Base-by-base conservation (phyloP, 179 eudicot species). In the Spergularia azorica region DNA sequence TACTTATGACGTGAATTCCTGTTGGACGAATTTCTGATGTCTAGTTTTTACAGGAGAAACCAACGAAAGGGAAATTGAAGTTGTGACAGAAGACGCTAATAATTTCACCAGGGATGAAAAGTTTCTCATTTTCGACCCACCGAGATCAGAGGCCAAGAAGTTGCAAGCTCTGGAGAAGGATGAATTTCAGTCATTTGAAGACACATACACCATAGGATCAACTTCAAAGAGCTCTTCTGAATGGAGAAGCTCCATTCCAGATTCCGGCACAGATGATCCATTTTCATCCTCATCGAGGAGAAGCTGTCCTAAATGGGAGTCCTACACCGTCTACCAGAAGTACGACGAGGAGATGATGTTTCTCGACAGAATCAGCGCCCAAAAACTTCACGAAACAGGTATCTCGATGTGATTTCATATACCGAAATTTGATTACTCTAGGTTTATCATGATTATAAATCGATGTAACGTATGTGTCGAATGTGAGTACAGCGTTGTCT, bases 351-450 rank as follows among this genome's bases (percentile, higher is more conserved):
- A 95, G 73, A 95, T 93, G 97, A 77, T 86, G 57, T 90, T 88
- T 77, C 78, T 95, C 5, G 97, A 91, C 66, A 75, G 89, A 80
- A 89, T 95, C 54, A 93, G 93, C 76, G 93, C 86, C 13, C 99
- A 90, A 77, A 95, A 95, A 75, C 99, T 95, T 80, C 92, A 87
- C 48, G 97, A 95, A 86, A 93, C 97, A 79, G 99, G 99, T 93
- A 75, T 1, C 11, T 26, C 8, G 16, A 2, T 7, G 6, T 16
- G 48, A 41, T 43, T 48, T 21, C n/a, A 15, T 20, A 21, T 14
- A 0, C 38, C 2, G 21, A 41, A 16, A 11, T 2, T 4, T 21
- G 20, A 6, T 41, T 10, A 21, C 21, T 21, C 21, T 21, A 21
- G 21, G 21, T 21, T 21, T 21, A 21, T 21, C 21, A 21, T 21